Evolutionary conservation across 345 rosid genomes (phyloP).

Genomic region (Trapa bicornis): DNA sequence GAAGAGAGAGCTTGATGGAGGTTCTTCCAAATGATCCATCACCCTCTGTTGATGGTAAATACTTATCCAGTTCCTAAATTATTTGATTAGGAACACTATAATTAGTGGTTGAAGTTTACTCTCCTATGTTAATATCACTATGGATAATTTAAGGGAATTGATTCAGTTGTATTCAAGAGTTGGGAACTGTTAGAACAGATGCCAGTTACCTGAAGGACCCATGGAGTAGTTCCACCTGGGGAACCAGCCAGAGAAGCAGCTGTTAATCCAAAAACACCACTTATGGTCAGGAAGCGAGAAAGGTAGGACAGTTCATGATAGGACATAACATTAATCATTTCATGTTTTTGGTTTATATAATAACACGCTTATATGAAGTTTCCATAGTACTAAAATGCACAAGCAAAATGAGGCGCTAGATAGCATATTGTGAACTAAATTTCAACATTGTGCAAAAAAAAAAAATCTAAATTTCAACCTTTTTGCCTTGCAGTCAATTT

Average conservation of each 20-base stretch:
- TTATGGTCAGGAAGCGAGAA: constrained; percentile 4
- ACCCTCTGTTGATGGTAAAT: constrained; percentile 43
- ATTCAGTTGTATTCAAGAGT: neutral
- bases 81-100: constrained; percentile 4
- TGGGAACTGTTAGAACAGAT: neutral
- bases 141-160: neutral
- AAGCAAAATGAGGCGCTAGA: no score
- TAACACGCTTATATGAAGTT: no score
- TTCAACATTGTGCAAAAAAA: no score
- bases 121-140: neutral
- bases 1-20: constrained; percentile 41
- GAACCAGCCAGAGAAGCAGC: constrained; percentile 32
- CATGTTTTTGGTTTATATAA: no score
- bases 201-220: constrained; percentile 45
- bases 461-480: neutral
- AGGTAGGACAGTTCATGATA: neutral
- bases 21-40: constrained; percentile 46
- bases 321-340: neutral
- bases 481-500: neutral
- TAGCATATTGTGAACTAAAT: no score
- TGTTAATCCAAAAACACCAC: constrained; percentile 9
- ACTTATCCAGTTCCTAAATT: constrained; percentile 46
- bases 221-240: constrained; percentile 33
- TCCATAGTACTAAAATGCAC: no score
- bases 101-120: neutral